phyloP scores from a whole-genome alignment of 108 stramenopile species.

The Phaeodactylum tricornutum region DNA sequence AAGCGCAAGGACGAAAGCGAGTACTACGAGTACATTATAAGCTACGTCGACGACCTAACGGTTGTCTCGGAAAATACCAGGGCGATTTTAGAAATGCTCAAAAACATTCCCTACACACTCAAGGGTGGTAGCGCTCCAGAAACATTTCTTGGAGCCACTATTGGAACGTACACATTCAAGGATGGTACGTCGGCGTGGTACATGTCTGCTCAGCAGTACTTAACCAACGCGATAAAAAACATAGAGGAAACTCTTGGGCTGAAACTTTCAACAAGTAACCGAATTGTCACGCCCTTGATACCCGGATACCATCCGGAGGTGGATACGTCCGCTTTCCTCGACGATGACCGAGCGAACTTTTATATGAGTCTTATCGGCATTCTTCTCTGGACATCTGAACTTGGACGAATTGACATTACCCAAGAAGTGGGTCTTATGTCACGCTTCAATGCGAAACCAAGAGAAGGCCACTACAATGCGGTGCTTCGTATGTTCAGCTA shows the following conservation, averaged over 20 bases:
- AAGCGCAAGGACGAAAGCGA: slow-evolving; percentile 5
- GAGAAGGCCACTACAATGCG: slow-evolving; percentile 31
- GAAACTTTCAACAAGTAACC: slow-evolving; percentile 7
- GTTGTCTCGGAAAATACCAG: slow-evolving; percentile 1
- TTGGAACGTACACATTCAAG: slow-evolving; percentile 3
- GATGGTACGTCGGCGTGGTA: slow-evolving; percentile 10
- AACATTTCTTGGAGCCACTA: slow-evolving; percentile 19
- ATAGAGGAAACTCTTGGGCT: slow-evolving; percentile 17
- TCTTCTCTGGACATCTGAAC: slow-evolving; percentile 36
- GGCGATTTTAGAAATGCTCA: slow-evolving; percentile 4
- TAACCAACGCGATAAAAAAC: slow-evolving; percentile 15
- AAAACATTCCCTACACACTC: slow-evolving; percentile 5
- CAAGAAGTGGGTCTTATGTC: slow-evolving; percentile 31
- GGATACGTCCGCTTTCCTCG: slow-evolving; percentile 3
- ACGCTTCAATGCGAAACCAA: slow-evolving; percentile 16
- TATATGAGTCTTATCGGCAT: slow-evolving; percentile 28
- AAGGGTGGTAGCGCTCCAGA: slow-evolving; percentile 10
- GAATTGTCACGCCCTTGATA: slow-evolving; percentile 16
- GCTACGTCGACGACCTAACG: slow-evolving; percentile 25
- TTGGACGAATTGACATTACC: slow-evolving; percentile 33
- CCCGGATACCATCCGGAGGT: slow-evolving; percentile 10
- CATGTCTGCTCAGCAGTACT: slow-evolving; percentile 14
- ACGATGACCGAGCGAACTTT: slow-evolving; percentile 10
- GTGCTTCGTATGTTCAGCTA: slow-evolving; percentile 24
- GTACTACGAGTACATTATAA: slow-evolving; percentile 24